Base-by-base conservation (phyloP, 2,329 filamentous ascomycete species). In the Macrophomina phaseolina region DNA sequence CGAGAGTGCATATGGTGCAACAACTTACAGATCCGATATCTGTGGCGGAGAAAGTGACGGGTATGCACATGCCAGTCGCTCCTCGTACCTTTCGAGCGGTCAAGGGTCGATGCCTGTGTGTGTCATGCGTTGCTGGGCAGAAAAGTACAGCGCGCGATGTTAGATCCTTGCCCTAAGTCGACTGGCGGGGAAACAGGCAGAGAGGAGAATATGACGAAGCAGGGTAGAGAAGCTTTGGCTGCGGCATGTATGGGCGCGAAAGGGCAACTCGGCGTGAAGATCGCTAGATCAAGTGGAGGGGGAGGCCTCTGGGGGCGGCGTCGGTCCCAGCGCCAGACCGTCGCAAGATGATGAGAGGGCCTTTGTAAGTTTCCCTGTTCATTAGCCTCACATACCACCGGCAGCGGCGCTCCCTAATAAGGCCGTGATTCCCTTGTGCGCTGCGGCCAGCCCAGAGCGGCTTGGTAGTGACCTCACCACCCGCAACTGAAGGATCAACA, bases 161-260 rank as follows among this genome's bases (percentile, higher is more conserved):
- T 51, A 23, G 63, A 42, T 65, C 63, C 63, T 46, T 65, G 63
- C 63, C 42, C 56, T 48, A 56, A 65, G 28, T 36, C 51, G 63
- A 64, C 61, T 40, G 52, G 52, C 32, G 52, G 32, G 48, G 46
- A 64, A 64, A 64, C 61, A 64, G 36, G 61, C 32, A 42, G 51
- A 38, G 49, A 30, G 32, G 60, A 42, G 28, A 32, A 23, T n/a
- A 30, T 46, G 60, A 42, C 38, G 46, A 23, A 9, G 61, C 61
- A 64, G 61, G 61, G 61, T 52, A 64, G 61, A 38, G 61, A 64
- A 53, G 61, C 61, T 64, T 63, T 62, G 28, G 58, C 58, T 48
- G 61, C 32, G 48, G 34, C 14, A 34, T 60, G 55, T 23, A 45
- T 38, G 55, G 38, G 30, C 55, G 42, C 48, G 46, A 62, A 62